Percentiles rank a stretch among this genome's conserved stretches.
phyloP scores from a whole-genome alignment of 2,329 filamentous ascomycete species.

The Escovopsis sp. region DNA sequence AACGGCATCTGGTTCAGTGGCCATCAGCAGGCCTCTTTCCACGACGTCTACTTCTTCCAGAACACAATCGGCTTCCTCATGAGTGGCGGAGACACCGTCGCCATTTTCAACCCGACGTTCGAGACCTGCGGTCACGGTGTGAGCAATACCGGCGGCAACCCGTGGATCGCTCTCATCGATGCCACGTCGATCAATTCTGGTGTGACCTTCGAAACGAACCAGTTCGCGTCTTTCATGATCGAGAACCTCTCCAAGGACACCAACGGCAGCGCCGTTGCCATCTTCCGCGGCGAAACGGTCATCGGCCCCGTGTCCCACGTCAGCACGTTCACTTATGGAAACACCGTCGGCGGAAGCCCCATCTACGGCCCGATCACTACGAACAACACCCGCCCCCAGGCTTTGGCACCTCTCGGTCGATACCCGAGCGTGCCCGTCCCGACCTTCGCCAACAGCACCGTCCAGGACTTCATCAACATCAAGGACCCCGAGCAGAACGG shows the following conservation, averaged over 20 bases:
- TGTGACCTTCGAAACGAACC: slow-evolving; percentile 22
- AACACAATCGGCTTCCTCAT: slow-evolving; percentile 23
- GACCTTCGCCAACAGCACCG: slow-evolving; percentile 21
- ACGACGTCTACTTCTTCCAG: slow-evolving; percentile 28
- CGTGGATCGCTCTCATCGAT: slow-evolving; percentile 27
- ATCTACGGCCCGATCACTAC: slow-evolving; percentile 21
- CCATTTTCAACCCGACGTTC: slow-evolving; percentile 24
- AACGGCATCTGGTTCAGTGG: slow-evolving; percentile 28
- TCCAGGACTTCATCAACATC: slow-evolving; percentile 17
- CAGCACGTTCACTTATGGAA: slow-evolving; percentile 27
- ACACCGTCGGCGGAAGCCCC: slow-evolving; percentile 26
- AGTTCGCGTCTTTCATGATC: slow-evolving; percentile 26
- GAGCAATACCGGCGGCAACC: slow-evolving; percentile 20
- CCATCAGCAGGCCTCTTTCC: slow-evolving; percentile 29
- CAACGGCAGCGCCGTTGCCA: slow-evolving; percentile 18
- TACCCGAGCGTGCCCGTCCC: slow-evolving; percentile 24
- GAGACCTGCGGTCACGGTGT: slow-evolving; percentile 24
- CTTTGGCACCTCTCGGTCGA: slow-evolving; percentile 22
- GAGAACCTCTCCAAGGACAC: slow-evolving; percentile 29
- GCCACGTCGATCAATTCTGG: slow-evolving; percentile 27
- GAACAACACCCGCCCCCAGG: slow-evolving; percentile 17
- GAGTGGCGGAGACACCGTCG: slow-evolving; percentile 23
- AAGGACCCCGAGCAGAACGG: slow-evolving; percentile 23
- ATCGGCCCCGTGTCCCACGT: slow-evolving; percentile 19
- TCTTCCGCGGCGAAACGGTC: slow-evolving; percentile 16